Conservation (phyloP, 495 filamentous ascomycete species). For the Neurospora intermedia region DNA sequence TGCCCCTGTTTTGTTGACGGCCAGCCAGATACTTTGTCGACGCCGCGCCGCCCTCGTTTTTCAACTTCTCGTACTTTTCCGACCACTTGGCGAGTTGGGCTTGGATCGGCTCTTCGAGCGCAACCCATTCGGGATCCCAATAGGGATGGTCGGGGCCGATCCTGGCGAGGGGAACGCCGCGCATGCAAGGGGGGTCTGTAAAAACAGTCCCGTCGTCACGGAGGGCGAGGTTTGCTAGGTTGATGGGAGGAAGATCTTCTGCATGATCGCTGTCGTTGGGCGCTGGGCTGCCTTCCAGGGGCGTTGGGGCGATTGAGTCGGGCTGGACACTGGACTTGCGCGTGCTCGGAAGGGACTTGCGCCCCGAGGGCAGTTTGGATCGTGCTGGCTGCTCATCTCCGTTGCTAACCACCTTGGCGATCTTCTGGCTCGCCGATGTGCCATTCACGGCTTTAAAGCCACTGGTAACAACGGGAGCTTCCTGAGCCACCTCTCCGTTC, state of each 20-base stretch:
- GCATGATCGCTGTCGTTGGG: conserved; percentile 7
- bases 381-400: background rate
- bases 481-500: background rate
- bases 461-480: background rate
- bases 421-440: background rate
- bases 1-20: conserved; percentile 36
- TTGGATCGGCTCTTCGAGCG: conserved; percentile 22
- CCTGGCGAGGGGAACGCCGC: conserved; percentile 34
- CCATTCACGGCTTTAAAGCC: conserved; percentile 21
- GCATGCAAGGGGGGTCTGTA: conserved; percentile 30
- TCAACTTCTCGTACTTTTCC: conserved; percentile 23
- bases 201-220: conserved; percentile 29
- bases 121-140: conserved; percentile 35
- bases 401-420: background rate
- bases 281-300: conserved; percentile 7
- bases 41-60: conserved; percentile 8
- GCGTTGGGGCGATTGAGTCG: conserved; percentile 1
- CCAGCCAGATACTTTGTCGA: conserved; percentile 33
- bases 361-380: background rate
- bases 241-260: conserved; percentile 25
- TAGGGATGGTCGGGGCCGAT: conserved; percentile 32
- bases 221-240: conserved; percentile 22
- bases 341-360: conserved; percentile 16
- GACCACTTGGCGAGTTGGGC: conserved; percentile 26
- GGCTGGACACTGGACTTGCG: conserved; percentile 4